Conservation (phyloP, 1,139 yeast genomes). For the Taiozyma sp. region DNA sequence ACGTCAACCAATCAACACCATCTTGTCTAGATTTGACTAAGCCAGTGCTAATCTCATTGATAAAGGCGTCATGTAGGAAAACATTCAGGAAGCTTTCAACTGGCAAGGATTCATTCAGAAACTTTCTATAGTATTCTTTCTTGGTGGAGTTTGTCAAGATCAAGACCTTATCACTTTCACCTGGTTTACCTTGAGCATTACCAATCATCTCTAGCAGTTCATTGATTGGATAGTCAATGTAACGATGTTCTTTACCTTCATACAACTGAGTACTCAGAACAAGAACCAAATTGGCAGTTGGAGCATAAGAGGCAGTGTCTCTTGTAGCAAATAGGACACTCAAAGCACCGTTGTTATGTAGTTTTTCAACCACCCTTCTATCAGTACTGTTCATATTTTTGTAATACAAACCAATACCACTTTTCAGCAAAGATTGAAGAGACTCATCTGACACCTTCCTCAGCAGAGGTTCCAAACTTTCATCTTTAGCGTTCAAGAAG, state of each 20-base stretch:
- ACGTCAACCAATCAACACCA: slow-evolving; percentile 87
- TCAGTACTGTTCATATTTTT: slow-evolving; percentile 57
- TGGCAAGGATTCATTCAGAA: slow-evolving; percentile 72
- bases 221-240: slow-evolving; percentile 60
- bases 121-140: slow-evolving; percentile 62
- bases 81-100: slow-evolving; percentile 69
- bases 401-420: slow-evolving; percentile 67
- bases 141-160: slow-evolving; percentile 54
- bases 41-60: slow-evolving; percentile 64
- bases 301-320: slow-evolving; percentile 47
- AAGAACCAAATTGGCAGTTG: slow-evolving; percentile 49
- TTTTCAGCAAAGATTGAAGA: slow-evolving; percentile 38
- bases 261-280: slow-evolving; percentile 67
- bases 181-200: slow-evolving; percentile 32
- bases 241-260: slow-evolving; percentile 71
- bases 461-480: slow-evolving; percentile 38
- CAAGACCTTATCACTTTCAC: slow-evolving; percentile 36
- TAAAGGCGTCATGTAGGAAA: slow-evolving; percentile 57
- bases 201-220: slow-evolving; percentile 76
- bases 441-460: slow-evolving; percentile 41
- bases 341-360: slow-evolving; percentile 45
- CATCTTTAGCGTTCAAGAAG: slow-evolving; percentile 32
- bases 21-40: slow-evolving; percentile 72
- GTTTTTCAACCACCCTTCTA: slow-evolving; percentile 43
- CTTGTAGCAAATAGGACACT: slow-evolving; percentile 52